Evolutionary conservation across 345 rosid species (phyloP), one percentile per base, ranked within the genome.

Genomic region (Acer campestre): DNA sequence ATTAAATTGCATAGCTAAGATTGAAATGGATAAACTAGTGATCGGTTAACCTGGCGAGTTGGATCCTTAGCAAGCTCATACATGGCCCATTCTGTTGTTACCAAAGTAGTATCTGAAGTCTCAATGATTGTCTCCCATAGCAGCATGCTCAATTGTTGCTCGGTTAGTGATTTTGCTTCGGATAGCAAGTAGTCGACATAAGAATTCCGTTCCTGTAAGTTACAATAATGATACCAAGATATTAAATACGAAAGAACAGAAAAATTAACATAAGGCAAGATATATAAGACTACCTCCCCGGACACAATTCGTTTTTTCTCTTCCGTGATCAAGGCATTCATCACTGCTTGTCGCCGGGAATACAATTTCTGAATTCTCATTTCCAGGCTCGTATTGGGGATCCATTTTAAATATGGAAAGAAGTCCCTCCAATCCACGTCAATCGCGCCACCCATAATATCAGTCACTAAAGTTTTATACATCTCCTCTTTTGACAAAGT

Each of bases 361-460:
- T 87, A 80, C 80, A 86, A 68, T 55, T 73, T 78, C 20, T 87
- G 82, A 63, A 94, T 86, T 77, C 84, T 91, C 58, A 46, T 48
- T 72, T 94, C 97, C 6, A 86, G 80, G 58, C 82, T 80, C 67
- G 77, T 85, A 73, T 87, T 93, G 0, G 99, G 98, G 80, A 93
- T 40, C 98, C 99, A 96, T 82, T 77, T 83, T 64, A 94, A 66
- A 82, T 90, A 92, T 0, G 98, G 97, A 84, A 96, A 96, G 90
- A 93, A 96, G 79, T 94, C 99, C 75, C 98, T 89, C 97, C 98
- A 94, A 65, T 96, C 97, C 63, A 92, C 98, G 35, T 90, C 97
- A 64, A 94, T 76, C 3, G 97, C 95, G 16, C 94, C 96, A 23
- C 85, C 92, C 95, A 96, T 92, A 82, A 89, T 85, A 72, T 92